Conservation (phyloP, 2,329 filamentous ascomycete species). For the Microcera coccophila region DNA sequence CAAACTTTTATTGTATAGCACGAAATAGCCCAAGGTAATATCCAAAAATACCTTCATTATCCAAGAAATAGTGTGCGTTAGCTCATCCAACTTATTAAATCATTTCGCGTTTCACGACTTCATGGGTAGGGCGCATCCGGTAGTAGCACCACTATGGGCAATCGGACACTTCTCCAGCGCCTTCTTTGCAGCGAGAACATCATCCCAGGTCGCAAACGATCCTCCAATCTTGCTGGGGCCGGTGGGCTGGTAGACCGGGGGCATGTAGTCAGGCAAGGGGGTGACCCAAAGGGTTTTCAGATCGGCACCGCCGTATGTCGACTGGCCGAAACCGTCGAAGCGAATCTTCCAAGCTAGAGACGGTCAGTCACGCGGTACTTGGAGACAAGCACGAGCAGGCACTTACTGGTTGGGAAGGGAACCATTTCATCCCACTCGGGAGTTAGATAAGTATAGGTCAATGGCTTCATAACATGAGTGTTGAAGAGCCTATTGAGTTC, state of each 20-base stretch:
- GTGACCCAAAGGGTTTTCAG: not conserved
- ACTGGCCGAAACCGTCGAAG: slow-evolving; percentile 30
- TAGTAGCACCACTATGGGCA: not conserved
- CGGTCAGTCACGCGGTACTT: not conserved
- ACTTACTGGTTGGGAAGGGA: slow-evolving; percentile 37
- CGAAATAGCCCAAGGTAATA: no score
- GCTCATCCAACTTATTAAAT: no score
- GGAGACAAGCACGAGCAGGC: not conserved
- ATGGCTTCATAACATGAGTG: slow-evolving; percentile 6
- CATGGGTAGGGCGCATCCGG: not conserved
- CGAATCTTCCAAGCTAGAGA: slow-evolving; percentile 32
- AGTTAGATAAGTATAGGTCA: slow-evolving; percentile 17
- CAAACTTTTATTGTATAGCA: no score
- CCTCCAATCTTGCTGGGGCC: not conserved
- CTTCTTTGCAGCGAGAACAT: not conserved
- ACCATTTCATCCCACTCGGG: slow-evolving; percentile 21
- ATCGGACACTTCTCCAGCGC: not conserved
- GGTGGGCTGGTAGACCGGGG: not conserved
- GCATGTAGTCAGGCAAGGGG: not conserved
- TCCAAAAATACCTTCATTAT: no score
- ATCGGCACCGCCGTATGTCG: not conserved
- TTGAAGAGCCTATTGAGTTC: slow-evolving; percentile 7
- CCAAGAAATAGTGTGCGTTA: no score
- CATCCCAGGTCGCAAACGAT: not conserved
- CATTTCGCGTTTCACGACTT: not conserved